Base-by-base conservation (phyloP, 2,329 filamentous ascomycete genomes). In the Exophiala bonariae region DNA sequence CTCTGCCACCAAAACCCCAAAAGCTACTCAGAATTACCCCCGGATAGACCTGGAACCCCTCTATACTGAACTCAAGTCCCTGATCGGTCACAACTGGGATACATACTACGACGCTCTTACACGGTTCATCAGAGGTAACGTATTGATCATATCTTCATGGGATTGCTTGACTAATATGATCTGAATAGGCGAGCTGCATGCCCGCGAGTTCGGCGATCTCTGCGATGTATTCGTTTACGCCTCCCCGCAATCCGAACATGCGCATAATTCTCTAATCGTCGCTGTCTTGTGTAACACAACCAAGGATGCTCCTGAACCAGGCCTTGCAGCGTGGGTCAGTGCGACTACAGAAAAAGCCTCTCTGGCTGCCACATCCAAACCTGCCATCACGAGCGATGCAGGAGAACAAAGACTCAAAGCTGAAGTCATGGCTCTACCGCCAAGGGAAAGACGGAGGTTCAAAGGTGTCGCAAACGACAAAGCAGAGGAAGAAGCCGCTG, bases 21-120 rank as follows among this genome's bases (percentile, higher is more conserved):
- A 77, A 58, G 67, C 71, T 20, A 63, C 73, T 46, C 72, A 73
- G 41, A 73, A 73, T n/a, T 75, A 79, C 18, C 80, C 79, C 55
- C 77, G 82, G 52, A 73, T 85, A 46, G 81, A 85, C 57, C 66
- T 83, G 41, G 82, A 85, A 61, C 79, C 80, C 19, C 70, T 82
- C 41, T 84, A 85, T 60, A 75, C 78, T 8, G 76, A 80, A 50
- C 69, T 85, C 44, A 84, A 84, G 61, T 68, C 72, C 41, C 74
- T 75, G 16, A 75, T 85, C 49, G 78, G 76, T 49, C 78, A 82
- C 48, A 71, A 77, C 55, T 85, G 80, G 80, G 67, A 70, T 13
- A 72, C 74, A 37, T 85, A 85, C 59, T 83, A 83, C 62, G 75
- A 79, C 44, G 70, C 78, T 3, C 69, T 81, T 13, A 74, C 73